phyloP scores from a whole-genome alignment of 2,329 filamentous ascomycete species.

The Ascochyta fabae region DNA sequence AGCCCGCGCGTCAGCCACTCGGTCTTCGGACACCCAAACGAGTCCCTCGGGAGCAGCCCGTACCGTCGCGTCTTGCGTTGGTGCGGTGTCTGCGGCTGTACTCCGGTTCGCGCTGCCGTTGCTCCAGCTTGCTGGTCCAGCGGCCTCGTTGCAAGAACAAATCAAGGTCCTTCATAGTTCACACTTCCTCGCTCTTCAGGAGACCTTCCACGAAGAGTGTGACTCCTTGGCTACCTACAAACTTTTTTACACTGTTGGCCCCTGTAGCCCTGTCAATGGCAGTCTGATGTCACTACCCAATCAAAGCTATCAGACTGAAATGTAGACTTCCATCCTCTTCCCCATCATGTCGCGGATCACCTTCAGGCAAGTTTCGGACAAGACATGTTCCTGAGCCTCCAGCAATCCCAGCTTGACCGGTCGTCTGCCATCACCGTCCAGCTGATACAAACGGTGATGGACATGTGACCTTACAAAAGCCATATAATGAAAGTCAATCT shows the following conservation, averaged over 20 bases:
- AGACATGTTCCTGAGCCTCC: constrained; percentile 28
- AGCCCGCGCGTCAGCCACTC: constrained; percentile 56
- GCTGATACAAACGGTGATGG: constrained; percentile 25
- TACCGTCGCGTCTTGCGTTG: constrained; percentile 57
- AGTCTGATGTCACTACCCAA: too few species aligned
- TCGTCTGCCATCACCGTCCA: constrained; percentile 42
- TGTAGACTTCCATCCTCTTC: constrained; percentile 14
- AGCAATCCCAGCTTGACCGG: constrained; percentile 9
- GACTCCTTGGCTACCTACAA: constrained; percentile 62
- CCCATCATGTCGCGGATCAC: constrained; percentile 32
- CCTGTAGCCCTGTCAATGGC: too few species aligned
- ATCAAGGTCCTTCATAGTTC: constrained; percentile 62
- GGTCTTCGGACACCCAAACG: constrained; percentile 50
- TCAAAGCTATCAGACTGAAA: constrained; percentile 43
- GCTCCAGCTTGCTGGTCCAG: constrained; percentile 19
- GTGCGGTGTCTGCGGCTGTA: constrained; percentile 51
- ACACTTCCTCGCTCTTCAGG: constrained; percentile 57
- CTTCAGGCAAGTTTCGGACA: constrained; percentile 27
- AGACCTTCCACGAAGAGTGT: constrained; percentile 53
- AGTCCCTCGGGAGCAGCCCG: constrained; percentile 56
- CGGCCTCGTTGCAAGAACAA: constrained; percentile 55
- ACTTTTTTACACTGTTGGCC: too few species aligned
- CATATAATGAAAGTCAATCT: too few species aligned
- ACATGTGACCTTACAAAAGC: too few species aligned
- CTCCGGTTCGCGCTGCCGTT: constrained; percentile 44